Evolutionary conservation across 306 rosid species (phyloP).

Genomic region (Mimosa bimucronata): DNA sequence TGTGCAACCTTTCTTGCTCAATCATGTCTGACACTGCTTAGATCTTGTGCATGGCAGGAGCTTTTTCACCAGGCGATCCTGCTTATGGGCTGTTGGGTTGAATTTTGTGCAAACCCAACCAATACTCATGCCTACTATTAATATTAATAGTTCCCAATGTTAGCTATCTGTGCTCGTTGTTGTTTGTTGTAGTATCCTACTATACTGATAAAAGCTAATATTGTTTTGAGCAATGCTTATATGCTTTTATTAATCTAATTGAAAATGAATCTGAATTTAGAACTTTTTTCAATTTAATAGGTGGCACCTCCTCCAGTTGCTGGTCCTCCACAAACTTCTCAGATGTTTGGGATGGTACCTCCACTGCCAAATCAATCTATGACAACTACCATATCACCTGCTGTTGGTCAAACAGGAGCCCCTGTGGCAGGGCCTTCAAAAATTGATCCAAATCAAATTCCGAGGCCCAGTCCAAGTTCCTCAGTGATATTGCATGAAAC

Average conservation of each 20-base stretch:
- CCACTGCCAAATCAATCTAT: constrained; percentile 89
- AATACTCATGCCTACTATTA: constrained; percentile 1
- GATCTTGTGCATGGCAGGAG: not conserved
- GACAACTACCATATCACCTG: constrained; percentile 81
- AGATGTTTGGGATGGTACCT: constrained; percentile 94
- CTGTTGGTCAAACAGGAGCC: constrained; percentile 86
- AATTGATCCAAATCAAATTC: constrained; percentile 98
- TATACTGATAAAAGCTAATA: not conserved
- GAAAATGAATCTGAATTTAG: constrained; percentile 30
- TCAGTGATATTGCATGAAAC: constrained; percentile 81
- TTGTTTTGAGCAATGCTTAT: constrained; percentile 13
- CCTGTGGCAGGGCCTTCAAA: constrained; percentile 84
- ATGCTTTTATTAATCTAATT: constrained; percentile 32
- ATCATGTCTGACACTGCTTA: not conserved
- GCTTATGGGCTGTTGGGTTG: not conserved
- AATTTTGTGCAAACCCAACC: not conserved
- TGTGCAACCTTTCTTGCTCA: not conserved
- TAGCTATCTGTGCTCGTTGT: constrained; percentile 3
- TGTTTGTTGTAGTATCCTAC: constrained; percentile 18
- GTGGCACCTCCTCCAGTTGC: constrained; percentile 62
- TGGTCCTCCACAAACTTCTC: constrained; percentile 73
- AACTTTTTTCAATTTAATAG: constrained; percentile 50
- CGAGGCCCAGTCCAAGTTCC: constrained; percentile 85
- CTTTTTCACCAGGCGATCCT: not conserved
- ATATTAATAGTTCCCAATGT: constrained; percentile 9